Base-by-base conservation (phyloP, 108 stramenopile species). In the Conticribra weissflogii region DNA sequence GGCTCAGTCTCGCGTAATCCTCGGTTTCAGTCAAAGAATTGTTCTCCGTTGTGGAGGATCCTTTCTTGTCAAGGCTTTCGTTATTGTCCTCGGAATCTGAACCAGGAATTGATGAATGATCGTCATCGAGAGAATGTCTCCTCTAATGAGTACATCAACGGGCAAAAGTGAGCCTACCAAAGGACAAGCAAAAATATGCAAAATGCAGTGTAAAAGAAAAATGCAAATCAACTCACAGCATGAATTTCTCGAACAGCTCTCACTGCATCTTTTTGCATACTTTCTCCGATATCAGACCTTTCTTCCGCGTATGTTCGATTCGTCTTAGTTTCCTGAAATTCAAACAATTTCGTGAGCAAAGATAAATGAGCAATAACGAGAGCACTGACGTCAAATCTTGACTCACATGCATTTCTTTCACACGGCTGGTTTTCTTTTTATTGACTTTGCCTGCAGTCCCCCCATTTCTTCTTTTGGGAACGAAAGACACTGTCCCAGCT, bases 401-500 rank as follows among this genome's bases (percentile, higher is more conserved):
- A 23, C 52, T 59, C 22, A 66, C 48, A 12, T 65, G 71, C 25
- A 55, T 47, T 50, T 66, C 44, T 71, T 66, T 66, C 45, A 68
- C 63, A 54, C 58, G 15, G 30, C 27, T 22, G 36, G 56, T 27
- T 46, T 29, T 18, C 50, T 61, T 34, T 16, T 46, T 50, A 14
- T 22, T 47, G 32, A 18, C 48, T n/a, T 62, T 33, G 29, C 67
- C 65, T 0, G 67, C 76, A 41, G 88, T 81, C 9, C 82, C 86
- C 18, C 84, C 83, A 61, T 86, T 84, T 64, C 86, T 73, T 54
- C 88, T 54, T 49, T 82, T 80, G 12, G 84, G 83, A 54, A 90
- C 81, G 66, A 95, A 95, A 1, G 88, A 89, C 17, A 84, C 91
- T 12, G 88, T 92, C 3, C 94, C 94, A 15, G 82, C 79, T 3